Evolutionary conservation across 352 stramenopile species (phyloP), one percentile per base, ranked within the genome.

Genomic region (Achlya hypogyna): DNA sequence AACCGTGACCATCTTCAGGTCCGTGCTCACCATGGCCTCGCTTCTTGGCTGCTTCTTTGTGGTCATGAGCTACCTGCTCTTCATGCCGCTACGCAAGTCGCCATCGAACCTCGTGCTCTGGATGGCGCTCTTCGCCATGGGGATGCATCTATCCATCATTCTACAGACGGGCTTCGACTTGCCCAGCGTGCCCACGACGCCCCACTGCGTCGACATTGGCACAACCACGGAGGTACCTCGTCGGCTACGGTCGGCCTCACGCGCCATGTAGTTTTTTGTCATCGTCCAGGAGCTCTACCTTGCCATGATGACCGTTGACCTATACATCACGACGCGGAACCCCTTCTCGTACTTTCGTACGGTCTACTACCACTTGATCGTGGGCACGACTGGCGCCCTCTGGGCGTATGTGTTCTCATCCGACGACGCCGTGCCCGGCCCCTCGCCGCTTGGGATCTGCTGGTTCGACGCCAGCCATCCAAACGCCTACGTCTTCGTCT

Each of bases 281-380:
- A 68, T 93, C 25, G 83, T 77, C 4, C 81, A 91, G 43, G 84
- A 95, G 56, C 75, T 93, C 16, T 95, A 93, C 73, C 86, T 93
- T 62, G 92, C 90, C 65, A 80, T 81, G 34, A 76, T 95, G 52
- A 85, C 85, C 49, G 90, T 89, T 72, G 79, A 91, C 72, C 88
- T 91, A 45, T 93, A 93, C 74, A 90, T 88, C 71, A 90, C 82
- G 38, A 93, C 83, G 78, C 89, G 91, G 74, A 91, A 87, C 68
- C 86, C 86, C 58, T 95, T 95, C 69, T 75, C 75, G 34, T 89
- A 78, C 47, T 87, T 76, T 73, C 78, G 91, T 54, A 76, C 79
- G 31, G 72, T 72, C 22, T 71, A 91, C 60, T 93, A 91, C 64
- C 86, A 95, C 63, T 42, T 81, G 0, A 74, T 78, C 0, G 82